phyloP scores from a whole-genome alignment of 2,329 filamentous ascomycete genomes.

The Pleoardoris graminearum region DNA sequence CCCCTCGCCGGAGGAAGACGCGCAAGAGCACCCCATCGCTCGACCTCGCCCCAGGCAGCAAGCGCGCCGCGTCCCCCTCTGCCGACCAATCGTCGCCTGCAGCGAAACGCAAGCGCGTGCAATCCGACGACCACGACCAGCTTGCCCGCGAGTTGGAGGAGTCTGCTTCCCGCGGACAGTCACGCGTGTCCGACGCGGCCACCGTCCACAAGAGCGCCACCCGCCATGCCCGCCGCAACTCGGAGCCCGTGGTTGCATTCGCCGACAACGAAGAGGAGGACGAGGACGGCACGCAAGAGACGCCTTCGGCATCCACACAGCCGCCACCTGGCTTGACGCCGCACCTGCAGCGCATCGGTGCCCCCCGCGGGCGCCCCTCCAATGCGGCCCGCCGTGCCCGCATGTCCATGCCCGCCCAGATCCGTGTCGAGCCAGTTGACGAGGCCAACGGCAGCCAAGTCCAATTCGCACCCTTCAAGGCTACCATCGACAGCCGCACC shows the following conservation, averaged over 20 bases:
- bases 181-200: slow-evolving; percentile 14
- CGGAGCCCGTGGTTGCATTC: slow-evolving; percentile 35
- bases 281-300: slow-evolving; percentile 17
- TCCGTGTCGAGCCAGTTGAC: slow-evolving; percentile 31
- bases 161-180: slow-evolving; percentile 32
- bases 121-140: slow-evolving; percentile 36
- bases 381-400: slow-evolving; percentile 32
- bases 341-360: slow-evolving; percentile 37
- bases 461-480: slow-evolving; percentile 42
- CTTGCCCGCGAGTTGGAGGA: slow-evolving; percentile 39
- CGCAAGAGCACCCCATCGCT: slow-evolving; percentile 33
- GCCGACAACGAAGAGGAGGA: slow-evolving; percentile 22
- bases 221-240: slow-evolving; percentile 37
- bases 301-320: slow-evolving; percentile 30
- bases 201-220: slow-evolving; percentile 15
- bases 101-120: slow-evolving; percentile 39
- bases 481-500: slow-evolving; percentile 37
- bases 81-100: slow-evolving; percentile 26
- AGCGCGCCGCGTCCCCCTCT: slow-evolving; percentile 36
- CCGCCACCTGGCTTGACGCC: slow-evolving; percentile 36
- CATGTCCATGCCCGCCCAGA: slow-evolving; percentile 43
- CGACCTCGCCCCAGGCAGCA: slow-evolving; percentile 23
- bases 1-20: slow-evolving; percentile 36
- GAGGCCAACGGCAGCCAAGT: slow-evolving; percentile 29
- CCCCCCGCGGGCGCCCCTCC: slow-evolving; percentile 28